Evolutionary conservation across 495 filamentous ascomycete genomes (phyloP).

Genomic region (Glonium stellatum): DNA sequence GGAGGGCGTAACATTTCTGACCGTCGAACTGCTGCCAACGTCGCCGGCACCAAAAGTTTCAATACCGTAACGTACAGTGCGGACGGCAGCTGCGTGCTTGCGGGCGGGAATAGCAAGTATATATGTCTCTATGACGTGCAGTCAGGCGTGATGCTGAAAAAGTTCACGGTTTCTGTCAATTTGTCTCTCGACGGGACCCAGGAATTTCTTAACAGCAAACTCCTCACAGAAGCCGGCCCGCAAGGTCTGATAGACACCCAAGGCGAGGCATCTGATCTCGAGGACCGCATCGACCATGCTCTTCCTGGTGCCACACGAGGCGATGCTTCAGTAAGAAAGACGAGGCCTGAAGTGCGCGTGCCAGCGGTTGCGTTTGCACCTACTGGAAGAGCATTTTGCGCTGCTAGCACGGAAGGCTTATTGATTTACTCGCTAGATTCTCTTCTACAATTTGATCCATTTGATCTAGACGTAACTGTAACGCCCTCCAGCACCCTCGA

Average conservation of each 20-base stretch:
- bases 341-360: constrained; percentile 78
- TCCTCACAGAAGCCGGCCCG: constrained; percentile 86
- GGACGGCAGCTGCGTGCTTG: constrained; percentile 83
- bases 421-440: constrained; percentile 83
- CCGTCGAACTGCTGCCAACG: constrained; percentile 83
- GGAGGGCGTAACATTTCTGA: constrained; percentile 83
- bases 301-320: constrained; percentile 85
- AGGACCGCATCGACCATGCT: constrained; percentile 73
- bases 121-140: constrained; percentile 91
- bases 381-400: constrained; percentile 83
- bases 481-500: constrained; percentile 75
- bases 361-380: constrained; percentile 80
- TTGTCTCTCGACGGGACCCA: constrained; percentile 90
- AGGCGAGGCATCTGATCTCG: constrained; percentile 81
- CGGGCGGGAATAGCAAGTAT: constrained; percentile 91
- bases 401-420: constrained; percentile 88
- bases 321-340: constrained; percentile 69
- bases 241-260: constrained; percentile 72
- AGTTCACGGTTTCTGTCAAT: constrained; percentile 90
- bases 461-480: constrained; percentile 87
- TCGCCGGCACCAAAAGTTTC: constrained; percentile 82
- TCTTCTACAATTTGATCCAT: constrained; percentile 77
- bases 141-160: constrained; percentile 84
- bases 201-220: constrained; percentile 87
- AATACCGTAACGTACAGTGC: constrained; percentile 80